Evolutionary conservation across 768 basidiomycete species (phyloP).

Genomic region (Phlebiopsis flavidoalba): DNA sequence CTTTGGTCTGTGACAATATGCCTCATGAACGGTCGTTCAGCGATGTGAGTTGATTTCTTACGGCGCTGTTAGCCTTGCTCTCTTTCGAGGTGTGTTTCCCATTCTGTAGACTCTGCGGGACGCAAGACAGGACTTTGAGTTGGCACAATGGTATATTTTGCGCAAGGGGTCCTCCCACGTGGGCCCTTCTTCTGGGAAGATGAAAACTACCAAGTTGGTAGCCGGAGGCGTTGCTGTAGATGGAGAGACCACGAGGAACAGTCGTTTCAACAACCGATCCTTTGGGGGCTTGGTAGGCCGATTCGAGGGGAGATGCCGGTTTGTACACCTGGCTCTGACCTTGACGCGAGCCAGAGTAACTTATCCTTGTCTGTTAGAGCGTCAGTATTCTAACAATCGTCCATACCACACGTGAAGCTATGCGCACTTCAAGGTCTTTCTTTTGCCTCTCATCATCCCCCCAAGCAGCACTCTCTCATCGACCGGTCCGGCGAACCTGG

Average conservation of each 20-base stretch:
- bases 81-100: background rate
- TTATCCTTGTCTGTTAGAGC: background rate
- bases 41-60: conserved; percentile 11
- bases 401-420: background rate
- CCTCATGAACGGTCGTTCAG: background rate
- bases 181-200: background rate
- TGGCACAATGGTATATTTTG: conserved; percentile 21
- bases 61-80: conserved; percentile 19
- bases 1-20: conserved; percentile 41
- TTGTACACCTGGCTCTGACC: background rate
- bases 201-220: background rate
- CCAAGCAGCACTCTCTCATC: conserved; percentile 67
- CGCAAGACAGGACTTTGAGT: background rate
- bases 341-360: conserved; percentile 9
- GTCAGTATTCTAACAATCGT: background rate
- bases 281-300: background rate
- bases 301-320: background rate
- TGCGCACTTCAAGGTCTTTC: conserved; percentile 57
- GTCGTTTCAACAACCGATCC: too few species aligned
- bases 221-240: background rate
- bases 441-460: conserved; percentile 51
- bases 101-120: background rate
- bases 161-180: conserved; percentile 8
- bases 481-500: conserved; percentile 76
- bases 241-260: background rate